A percentile compares a stretch with the other conserved stretches of the same genome.
Conservation (phyloP, 768 basidiomycete genomes). For the Rhizopogon vinicolor region DNA sequence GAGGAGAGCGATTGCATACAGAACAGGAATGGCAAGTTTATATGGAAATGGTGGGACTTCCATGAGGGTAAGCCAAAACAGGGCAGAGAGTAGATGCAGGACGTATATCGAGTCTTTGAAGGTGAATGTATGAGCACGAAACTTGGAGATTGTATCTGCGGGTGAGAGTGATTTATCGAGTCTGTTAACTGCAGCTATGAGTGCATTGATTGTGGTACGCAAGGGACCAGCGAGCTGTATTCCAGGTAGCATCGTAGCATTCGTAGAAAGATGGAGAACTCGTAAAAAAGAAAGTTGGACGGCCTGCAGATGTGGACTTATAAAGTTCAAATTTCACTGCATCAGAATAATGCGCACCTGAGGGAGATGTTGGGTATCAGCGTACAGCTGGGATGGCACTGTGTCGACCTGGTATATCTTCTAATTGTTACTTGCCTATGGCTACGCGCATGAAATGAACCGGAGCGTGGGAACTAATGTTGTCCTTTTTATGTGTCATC, state of each 20-base stretch:
- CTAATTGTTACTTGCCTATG: no score
- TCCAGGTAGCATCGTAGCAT: slow-evolving; percentile 1
- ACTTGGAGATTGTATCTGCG: slow-evolving; percentile 52
- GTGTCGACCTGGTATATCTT: no score
- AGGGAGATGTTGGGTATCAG: no score
- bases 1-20: slow-evolving; percentile 66
- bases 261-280: no score
- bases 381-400: no score
- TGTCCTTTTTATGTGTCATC: no score
- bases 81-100: slow-evolving; percentile 56
- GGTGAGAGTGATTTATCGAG: slow-evolving; percentile 80
- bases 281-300: no score
- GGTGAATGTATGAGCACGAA: slow-evolving; percentile 54
- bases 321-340: no score
- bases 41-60: slow-evolving; percentile 59
- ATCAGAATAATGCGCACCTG: no score
- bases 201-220: slow-evolving; percentile 33
- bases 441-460: no score
- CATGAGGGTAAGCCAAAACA: slow-evolving; percentile 75
- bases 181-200: slow-evolving; percentile 57
- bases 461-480: no score
- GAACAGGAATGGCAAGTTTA: slow-evolving; percentile 73
- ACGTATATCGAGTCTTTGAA: slow-evolving; percentile 57
- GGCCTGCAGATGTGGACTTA: no score
- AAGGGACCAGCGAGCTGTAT: slow-evolving; percentile 1